Conservation (phyloP, 1,284 basidiomycete species). For the Bjerkandera adusta region DNA sequence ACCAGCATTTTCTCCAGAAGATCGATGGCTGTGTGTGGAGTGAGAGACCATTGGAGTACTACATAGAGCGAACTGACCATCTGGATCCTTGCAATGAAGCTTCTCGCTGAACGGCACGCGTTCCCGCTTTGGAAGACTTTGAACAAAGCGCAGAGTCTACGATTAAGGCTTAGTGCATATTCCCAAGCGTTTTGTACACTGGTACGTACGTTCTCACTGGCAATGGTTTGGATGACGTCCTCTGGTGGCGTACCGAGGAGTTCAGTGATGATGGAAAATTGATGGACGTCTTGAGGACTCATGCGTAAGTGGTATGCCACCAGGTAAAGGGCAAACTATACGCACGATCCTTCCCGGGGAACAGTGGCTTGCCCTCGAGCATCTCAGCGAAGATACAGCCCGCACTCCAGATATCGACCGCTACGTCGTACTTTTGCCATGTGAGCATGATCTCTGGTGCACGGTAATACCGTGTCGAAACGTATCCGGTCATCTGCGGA, state of each 20-base stretch:
- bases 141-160: constrained; percentile 97
- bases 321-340: constrained; percentile 22
- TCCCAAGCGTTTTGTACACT: not conserved
- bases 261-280: constrained; percentile 99
- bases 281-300: constrained; percentile 82
- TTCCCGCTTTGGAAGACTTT: constrained; percentile 95
- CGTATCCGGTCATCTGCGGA: constrained; percentile 99
- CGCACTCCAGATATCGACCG: constrained; percentile 98
- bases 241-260: constrained; percentile 96
- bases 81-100: constrained; percentile 86
- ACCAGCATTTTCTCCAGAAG: constrained; percentile 99
- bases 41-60: no score
- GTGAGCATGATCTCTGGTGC: constrained; percentile 99
- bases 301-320: constrained; percentile 3
- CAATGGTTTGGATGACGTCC: constrained; percentile 99
- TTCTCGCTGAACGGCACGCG: constrained; percentile 95
- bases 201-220: constrained; percentile 87
- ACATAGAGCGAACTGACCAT: constrained; percentile 48
- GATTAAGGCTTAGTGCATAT: not conserved
- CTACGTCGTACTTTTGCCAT: constrained; percentile 99
- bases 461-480: constrained; percentile 98
- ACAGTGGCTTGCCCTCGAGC: constrained; percentile 97
- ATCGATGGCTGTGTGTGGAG: constrained; percentile 70
- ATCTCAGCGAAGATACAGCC: constrained; percentile 99
- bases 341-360: constrained; percentile 97